Evolutionary conservation across 352 stramenopile species (phyloP).

Genomic region (Phytophthora tubulina): DNA sequence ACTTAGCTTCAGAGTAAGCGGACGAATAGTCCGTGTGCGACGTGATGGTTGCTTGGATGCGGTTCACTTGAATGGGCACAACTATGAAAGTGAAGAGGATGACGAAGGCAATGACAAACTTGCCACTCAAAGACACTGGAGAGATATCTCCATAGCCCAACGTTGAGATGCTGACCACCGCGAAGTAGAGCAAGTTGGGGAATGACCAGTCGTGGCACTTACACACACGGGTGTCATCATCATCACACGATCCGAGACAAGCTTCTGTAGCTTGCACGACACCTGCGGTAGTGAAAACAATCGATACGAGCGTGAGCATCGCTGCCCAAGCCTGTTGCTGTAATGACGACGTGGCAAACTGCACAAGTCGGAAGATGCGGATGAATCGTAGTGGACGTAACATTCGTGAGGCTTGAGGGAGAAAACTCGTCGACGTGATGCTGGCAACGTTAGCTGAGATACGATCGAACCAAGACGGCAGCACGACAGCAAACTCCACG

Average conservation of each 20-base stretch:
- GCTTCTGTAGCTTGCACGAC: conserved; percentile 76
- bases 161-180: conserved; percentile 88
- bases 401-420: conserved; percentile 44
- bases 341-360: conserved; percentile 79
- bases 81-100: conserved; percentile 89
- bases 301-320: conserved; percentile 74
- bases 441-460: conserved; percentile 28
- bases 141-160: conserved; percentile 87
- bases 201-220: conserved; percentile 73
- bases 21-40: conserved; percentile 85
- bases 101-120: conserved; percentile 82
- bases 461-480: conserved; percentile 69
- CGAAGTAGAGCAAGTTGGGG: conserved; percentile 84
- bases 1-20: conserved; percentile 73
- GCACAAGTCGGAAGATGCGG: conserved; percentile 75
- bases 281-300: conserved; percentile 74
- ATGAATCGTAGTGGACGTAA: conserved; percentile 73
- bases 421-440: conserved; percentile 27
- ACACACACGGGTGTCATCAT: conserved; percentile 37
- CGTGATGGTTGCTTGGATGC: conserved; percentile 80
- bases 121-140: conserved; percentile 69
- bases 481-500: conserved; percentile 67
- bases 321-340: conserved; percentile 72
- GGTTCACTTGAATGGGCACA: conserved; percentile 82
- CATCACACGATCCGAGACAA: conserved; percentile 44